Percentiles rank a stretch among this genome's conserved stretches.
Conservation (phyloP, 192 early-diverging fungal species). For the Phlyctochytrium planicorne region DNA sequence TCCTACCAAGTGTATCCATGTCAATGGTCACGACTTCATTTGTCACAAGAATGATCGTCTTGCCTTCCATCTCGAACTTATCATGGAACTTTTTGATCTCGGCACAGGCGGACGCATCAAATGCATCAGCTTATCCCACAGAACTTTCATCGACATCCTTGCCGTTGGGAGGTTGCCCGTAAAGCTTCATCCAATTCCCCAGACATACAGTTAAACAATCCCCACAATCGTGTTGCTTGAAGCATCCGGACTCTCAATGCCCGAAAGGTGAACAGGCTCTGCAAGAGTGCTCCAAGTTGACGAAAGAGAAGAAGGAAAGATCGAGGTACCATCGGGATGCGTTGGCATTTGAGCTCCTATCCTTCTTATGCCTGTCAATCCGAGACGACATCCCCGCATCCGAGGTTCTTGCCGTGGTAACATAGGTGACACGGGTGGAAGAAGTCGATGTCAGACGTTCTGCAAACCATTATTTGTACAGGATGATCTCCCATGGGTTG, state of each 20-base stretch:
- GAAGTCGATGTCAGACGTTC: conserved; percentile 22
- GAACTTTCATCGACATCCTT: conserved; percentile 19
- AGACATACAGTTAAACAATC: conserved; percentile 33
- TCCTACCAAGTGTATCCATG: conserved; percentile 25
- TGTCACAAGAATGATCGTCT: conserved; percentile 22
- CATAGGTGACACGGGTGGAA: conserved; percentile 1
- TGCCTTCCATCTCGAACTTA: conserved; percentile 1
- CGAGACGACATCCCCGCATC: conserved; percentile 28
- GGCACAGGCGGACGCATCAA: conserved; percentile 16
- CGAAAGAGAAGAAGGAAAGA: no score
- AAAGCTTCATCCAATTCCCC: conserved; percentile 17
- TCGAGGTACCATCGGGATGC: background rate
- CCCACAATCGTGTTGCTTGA: conserved; percentile 13
- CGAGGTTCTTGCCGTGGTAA: conserved; percentile 23
- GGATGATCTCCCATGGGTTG: no score
- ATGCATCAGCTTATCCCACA: conserved; percentile 17
- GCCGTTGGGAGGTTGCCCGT: conserved; percentile 14
- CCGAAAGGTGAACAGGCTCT: conserved; percentile 8
- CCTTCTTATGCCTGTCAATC: conserved; percentile 19
- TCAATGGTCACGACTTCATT: conserved; percentile 23
- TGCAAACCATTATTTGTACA: conserved; percentile 30
- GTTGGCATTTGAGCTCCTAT: conserved; percentile 10
- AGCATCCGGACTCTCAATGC: background rate
- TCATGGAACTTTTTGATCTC: conserved; percentile 24
- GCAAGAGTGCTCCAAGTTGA: conserved; percentile 12